Evolutionary conservation across 1,284 basidiomycete genomes (phyloP).

Genomic region (Ustilago sp.): DNA sequence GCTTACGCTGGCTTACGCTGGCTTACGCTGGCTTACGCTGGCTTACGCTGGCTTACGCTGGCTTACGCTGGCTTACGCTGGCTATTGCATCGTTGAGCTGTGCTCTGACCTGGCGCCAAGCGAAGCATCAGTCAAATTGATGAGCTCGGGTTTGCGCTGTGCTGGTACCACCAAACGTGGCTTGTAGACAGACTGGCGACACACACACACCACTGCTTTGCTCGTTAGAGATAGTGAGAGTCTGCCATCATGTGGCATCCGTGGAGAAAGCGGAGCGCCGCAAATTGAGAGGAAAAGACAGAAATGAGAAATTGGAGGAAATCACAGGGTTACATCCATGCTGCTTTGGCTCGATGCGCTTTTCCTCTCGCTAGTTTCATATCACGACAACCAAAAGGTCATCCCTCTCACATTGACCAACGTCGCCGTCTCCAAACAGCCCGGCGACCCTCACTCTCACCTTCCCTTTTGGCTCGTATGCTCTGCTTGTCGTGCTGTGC

Average conservation of each 20-base stretch:
- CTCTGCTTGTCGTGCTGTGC: neutral
- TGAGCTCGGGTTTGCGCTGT: neutral
- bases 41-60: too few species aligned
- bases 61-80: too few species aligned
- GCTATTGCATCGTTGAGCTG: neutral
- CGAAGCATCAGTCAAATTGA: neutral
- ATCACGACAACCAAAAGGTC: neutral
- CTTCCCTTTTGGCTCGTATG: neutral
- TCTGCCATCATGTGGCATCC: neutral
- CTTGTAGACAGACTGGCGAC: slow-evolving; percentile 1
- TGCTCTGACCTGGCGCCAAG: neutral
- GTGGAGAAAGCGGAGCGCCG: slow-evolving; percentile 9
- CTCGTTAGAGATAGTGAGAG: neutral
- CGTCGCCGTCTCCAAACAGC: neutral
- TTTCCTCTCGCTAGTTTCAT: neutral
- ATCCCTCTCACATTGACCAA: neutral
- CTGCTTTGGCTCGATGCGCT: neutral
- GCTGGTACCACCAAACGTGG: neutral
- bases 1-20: too few species aligned
- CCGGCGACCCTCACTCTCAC: neutral
- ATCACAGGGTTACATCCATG: neutral
- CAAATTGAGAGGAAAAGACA: neutral
- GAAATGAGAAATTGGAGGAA: neutral
- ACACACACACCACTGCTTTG: neutral
- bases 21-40: too few species aligned